These are phyloP conservation scores for Zalerion maritima DNA, from an alignment of 495 filamentous ascomycete genomes.

Conservation along the genomic window DNA sequence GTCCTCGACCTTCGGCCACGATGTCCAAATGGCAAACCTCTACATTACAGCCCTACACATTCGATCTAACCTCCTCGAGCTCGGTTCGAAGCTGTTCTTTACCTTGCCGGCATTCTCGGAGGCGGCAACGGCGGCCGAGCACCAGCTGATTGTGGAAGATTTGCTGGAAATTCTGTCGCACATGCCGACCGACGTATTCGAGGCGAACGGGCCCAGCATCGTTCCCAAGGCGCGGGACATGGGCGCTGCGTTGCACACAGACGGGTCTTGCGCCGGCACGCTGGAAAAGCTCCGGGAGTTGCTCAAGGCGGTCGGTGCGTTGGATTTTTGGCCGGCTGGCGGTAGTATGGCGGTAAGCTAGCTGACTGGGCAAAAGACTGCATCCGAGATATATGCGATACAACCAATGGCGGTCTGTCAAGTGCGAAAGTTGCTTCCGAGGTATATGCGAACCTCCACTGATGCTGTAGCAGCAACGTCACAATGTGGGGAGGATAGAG, in stretches of 20 bases:
- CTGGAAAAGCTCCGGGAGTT: no score
- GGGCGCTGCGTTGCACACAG: conserved; percentile 2
- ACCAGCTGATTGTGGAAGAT: conserved; percentile 5
- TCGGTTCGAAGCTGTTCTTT: neutral
- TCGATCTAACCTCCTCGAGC: conserved; percentile 6
- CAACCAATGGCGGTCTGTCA: no score
- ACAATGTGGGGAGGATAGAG: no score
- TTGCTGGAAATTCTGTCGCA: conserved; percentile 8
- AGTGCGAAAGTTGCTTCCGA: no score
- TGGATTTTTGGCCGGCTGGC: no score
- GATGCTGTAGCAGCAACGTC: no score
- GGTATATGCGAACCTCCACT: no score
- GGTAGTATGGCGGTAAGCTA: no score
- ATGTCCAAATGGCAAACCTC: conserved; percentile 7
- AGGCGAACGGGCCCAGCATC: conserved; percentile 7
- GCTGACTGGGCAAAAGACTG: no score
- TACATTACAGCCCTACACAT: conserved; percentile 10
- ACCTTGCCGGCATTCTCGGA: neutral
- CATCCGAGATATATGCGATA: no score
- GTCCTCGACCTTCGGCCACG: conserved; percentile 7
- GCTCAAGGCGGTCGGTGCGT: no score
- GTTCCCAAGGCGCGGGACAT: conserved; percentile 8
- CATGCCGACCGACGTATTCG: conserved; percentile 5
- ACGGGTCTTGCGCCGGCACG: no score
- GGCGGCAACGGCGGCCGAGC: neutral